These are phyloP conservation scores for Coccomyxa sp. DNA, from an alignment of 139 green algal species.

Conservation along the genomic window DNA sequence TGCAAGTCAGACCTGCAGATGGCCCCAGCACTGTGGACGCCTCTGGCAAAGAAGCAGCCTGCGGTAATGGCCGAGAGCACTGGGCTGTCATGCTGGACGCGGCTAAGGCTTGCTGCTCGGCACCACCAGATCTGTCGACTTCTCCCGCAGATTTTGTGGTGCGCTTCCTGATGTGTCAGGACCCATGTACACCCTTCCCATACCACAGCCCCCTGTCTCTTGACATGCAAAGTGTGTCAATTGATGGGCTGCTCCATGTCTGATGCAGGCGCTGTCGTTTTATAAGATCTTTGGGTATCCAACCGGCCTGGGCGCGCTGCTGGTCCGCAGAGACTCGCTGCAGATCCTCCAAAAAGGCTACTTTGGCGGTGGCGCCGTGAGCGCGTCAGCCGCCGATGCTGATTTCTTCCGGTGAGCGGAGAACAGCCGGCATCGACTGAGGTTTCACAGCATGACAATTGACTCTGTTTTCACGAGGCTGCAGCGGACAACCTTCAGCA, in stretches of 20 bases:
- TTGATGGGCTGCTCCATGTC: background rate
- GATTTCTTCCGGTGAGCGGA: constrained; percentile 40
- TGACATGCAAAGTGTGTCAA: background rate
- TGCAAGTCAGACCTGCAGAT: background rate
- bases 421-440: background rate
- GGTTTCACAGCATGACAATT: too few relatives aligned
- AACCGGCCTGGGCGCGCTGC: constrained; percentile 77
- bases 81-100: constrained; percentile 84
- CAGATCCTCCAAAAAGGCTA: constrained; percentile 62
- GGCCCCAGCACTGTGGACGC: background rate
- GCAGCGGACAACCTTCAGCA: background rate
- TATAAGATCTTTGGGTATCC: constrained; percentile 92
- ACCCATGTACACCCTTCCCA: background rate
- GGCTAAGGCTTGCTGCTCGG: constrained; percentile 73
- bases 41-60: background rate
- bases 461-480: background rate
- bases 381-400: constrained; percentile 41
- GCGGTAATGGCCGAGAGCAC: background rate
- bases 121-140: constrained; percentile 69
- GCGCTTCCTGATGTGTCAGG: background rate
- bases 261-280: constrained; percentile 68
- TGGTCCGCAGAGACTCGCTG: constrained; percentile 54
- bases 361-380: constrained; percentile 83
- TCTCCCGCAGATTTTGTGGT: constrained; percentile 71
- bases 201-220: background rate